Base-by-base conservation (phyloP, 1,284 basidiomycete species). In the Naganishia albida region DNA sequence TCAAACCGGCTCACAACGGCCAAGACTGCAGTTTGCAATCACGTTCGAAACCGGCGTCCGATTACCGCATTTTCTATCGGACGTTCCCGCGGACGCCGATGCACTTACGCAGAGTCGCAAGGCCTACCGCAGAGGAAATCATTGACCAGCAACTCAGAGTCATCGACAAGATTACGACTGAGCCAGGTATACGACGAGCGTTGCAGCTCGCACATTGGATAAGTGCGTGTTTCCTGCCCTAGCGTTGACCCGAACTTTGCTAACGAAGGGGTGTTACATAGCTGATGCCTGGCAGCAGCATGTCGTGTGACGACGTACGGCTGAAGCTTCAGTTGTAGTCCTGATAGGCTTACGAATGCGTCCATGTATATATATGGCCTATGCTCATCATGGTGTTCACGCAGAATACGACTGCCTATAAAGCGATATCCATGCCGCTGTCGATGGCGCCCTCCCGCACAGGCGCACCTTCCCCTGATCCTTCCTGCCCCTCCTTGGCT, bases 401-500 rank as follows among this genome's bases (percentile, higher is more conserved):
- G 10, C 10, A 10, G 34, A 34, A 34, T 34, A 34, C 34, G 10
- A 34, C 10, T 34, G 34, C 10, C 46, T 52, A 64, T 20, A 42
- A 8, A 8, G 56, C 64, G 7, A 65, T 18, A 28, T 65, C 64
- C 55, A 65, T 60, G 2, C 64, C 51, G 7, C 53, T 34, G 8
- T 62, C 57, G 18, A 40, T 20, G 4, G 20, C 16, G 6, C 26
- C 53, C 6, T 54, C 64, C 16, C 26, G 39, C 16, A 30, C 25
- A 2, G 50, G 26, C 51, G 43, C n/a, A 28, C 52, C 62, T 39
- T 53, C 51, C 2, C 30, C 7, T 30, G 51, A 16, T n/a, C 16
- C 18, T 10, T 51, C 56, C 40, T 65, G 57, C n/a, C 50, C 56
- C 16, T 63, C 62, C 62, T 56, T 63, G 2, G 59, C 54, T 48